Base-by-base conservation (phyloP, 129 eudicot genomes). In the Flaveria linearis region DNA sequence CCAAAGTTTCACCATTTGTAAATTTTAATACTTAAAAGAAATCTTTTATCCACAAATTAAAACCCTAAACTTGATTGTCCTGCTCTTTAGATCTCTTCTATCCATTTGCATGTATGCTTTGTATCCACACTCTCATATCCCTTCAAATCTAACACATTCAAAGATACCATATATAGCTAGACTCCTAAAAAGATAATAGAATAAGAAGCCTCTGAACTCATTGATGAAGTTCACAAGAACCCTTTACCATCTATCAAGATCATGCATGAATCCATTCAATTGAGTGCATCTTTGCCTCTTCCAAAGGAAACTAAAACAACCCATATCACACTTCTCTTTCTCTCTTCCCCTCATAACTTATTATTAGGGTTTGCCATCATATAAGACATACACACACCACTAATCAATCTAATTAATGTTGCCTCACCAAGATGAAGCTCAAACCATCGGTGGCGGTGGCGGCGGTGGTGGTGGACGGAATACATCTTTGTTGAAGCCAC, bases 151-250 rank as follows among this genome's bases (percentile, higher is more conserved):
- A 82, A 73, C 83, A 82, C 69, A 61, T 78, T 64, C 77, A 71
- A 82, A 82, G 76, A 77, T 61, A 78, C 67, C 82, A 78, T 49
- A 62, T 49, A 71, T 51, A 45, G 11, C 62, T 51, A 80, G 12
- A 50, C 41, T 43, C n/a, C 56, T 73, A 46, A 43, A 28, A 51
- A 71, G 64, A 66, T 20, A 47, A 61, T 46, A 77, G 69, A 71
- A 67, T 71, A 58, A 77, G 85, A 82, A 82, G 66, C 82, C 75
- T 69, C 66, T 22, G 13, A 49, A 49, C 76, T 50, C 74, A 83
- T 84, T 86, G 89, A 86, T 91, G 89, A 86, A 86, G 84, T 78
- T 91, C 93, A 88, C 89, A 91, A 77, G 93, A 73, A 18, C 86
- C 78, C 72, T 75, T 75, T 78, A 74, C 66, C 76, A 75, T 71